Percentiles rank a stretch among this genome's conserved stretches.
Evolutionary conservation across 495 filamentous ascomycete species (phyloP).

Genomic region (Xylaria cubensis): DNA sequence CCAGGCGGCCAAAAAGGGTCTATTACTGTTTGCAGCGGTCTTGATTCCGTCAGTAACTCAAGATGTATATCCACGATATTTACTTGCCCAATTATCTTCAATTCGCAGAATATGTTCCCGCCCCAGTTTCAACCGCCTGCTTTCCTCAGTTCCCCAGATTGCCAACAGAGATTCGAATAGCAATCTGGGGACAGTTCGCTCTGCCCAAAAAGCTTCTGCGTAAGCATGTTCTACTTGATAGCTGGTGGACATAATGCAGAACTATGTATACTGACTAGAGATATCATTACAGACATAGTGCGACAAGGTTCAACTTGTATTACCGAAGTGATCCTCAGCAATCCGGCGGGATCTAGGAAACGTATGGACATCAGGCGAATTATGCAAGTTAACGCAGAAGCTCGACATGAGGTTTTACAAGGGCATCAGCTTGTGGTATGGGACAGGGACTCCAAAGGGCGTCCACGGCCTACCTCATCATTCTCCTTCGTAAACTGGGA

Average conservation of each 20-base stretch:
- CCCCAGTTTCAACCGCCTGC: neutral
- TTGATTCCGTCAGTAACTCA: neutral
- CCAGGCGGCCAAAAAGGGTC: too few species aligned
- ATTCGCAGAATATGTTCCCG: too few species aligned
- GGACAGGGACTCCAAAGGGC: neutral
- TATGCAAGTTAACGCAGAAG: slow-evolving; percentile 2
- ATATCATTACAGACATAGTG: neutral
- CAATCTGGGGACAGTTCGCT: neutral
- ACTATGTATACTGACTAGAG: neutral
- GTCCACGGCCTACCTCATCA: neutral
- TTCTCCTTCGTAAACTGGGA: slow-evolving; percentile 12
- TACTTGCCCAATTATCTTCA: too few species aligned
- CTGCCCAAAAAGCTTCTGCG: neutral
- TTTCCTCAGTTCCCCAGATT: neutral
- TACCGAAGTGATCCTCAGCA: neutral
- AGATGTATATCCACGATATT: neutral
- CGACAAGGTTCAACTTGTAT: neutral
- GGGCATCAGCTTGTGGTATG: neutral
- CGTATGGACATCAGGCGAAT: neutral
- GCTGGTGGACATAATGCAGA: neutral
- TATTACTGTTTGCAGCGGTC: neutral
- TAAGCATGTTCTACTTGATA: neutral
- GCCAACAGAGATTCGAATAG: neutral
- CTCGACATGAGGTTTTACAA: neutral
- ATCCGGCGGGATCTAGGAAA: neutral